A percentile compares a stretch with the other conserved stretches of the same genome.
These are phyloP conservation scores for Nepenthes gracilis DNA, from an alignment of 148 eudicot genomes.

Conservation along the genomic window DNA sequence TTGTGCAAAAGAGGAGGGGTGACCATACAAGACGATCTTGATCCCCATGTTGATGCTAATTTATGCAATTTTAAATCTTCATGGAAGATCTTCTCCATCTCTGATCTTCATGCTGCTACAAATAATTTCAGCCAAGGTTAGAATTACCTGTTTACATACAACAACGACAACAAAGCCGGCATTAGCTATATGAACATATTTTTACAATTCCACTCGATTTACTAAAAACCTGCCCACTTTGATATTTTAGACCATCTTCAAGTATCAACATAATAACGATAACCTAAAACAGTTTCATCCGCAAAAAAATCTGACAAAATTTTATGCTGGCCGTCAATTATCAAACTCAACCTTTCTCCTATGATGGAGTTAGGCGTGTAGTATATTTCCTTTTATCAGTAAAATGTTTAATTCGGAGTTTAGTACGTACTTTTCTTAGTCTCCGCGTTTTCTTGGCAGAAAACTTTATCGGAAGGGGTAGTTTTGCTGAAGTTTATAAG, in stretches of 20 bases:
- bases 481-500: conserved; percentile 71
- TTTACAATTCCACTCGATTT: no score
- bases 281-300: no score
- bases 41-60: conserved; percentile 14
- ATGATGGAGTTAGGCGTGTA: no score
- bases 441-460: conserved; percentile 23
- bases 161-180: no score
- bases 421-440: not conserved
- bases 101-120: conserved; percentile 59
- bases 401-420: not conserved
- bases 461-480: conserved; percentile 65
- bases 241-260: no score
- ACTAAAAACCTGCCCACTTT: no score
- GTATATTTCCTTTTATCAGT: not conserved
- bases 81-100: conserved; percentile 62
- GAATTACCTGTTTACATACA: not conserved
- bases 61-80: conserved; percentile 30
- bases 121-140: conserved; percentile 52
- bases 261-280: no score
- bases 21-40: conserved; percentile 8
- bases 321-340: no score
- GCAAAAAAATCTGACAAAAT: not conserved
- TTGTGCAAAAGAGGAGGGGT: conserved; percentile 26
- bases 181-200: no score
- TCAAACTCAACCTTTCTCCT: no score